A percentile compares a stretch with the other conserved stretches of the same genome.
phyloP scores from a whole-genome alignment of 257 asterid genomes.

The Linaria vulgaris region DNA sequence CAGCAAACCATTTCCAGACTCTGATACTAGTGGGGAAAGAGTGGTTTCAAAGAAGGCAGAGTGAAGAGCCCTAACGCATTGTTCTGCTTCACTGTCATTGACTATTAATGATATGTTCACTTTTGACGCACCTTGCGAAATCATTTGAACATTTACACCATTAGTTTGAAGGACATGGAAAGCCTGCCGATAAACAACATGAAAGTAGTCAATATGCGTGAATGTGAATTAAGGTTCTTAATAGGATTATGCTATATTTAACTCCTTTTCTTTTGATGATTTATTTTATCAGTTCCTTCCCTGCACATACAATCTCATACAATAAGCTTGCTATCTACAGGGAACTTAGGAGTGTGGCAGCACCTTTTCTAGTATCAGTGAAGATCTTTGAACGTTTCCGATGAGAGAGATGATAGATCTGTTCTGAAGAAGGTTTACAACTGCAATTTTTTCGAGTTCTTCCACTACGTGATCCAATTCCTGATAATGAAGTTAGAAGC shows the following conservation, averaged over 20 bases:
- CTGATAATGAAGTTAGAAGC: conserved; percentile 32
- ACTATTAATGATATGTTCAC: conserved; percentile 83
- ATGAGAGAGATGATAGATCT: conserved; percentile 75
- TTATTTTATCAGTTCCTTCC: not conserved
- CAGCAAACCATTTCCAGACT: conserved; percentile 47
- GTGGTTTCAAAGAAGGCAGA: conserved; percentile 62
- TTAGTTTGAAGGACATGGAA: conserved; percentile 68
- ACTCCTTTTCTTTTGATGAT: not conserved
- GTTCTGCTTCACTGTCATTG: conserved; percentile 77
- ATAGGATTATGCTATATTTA: not conserved
- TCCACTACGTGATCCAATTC: conserved; percentile 71
- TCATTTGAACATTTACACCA: conserved; percentile 84
- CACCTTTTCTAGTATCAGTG: conserved; percentile 68
- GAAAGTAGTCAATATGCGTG: not conserved
- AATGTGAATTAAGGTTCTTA: not conserved
- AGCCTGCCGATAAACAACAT: conserved; percentile 40
- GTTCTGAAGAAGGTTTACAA: conserved; percentile 64
- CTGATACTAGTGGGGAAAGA: conserved; percentile 39
- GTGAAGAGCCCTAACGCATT: conserved; percentile 78
- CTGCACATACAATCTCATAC: not conserved
- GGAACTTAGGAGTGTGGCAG: not conserved
- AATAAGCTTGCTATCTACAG: not conserved
- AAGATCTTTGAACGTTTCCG: conserved; percentile 75
- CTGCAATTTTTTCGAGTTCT: conserved; percentile 72
- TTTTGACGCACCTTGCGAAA: conserved; percentile 88